Base-by-base conservation (phyloP, 192 early-diverging fungal genomes). In the Podila clonocystis region DNA sequence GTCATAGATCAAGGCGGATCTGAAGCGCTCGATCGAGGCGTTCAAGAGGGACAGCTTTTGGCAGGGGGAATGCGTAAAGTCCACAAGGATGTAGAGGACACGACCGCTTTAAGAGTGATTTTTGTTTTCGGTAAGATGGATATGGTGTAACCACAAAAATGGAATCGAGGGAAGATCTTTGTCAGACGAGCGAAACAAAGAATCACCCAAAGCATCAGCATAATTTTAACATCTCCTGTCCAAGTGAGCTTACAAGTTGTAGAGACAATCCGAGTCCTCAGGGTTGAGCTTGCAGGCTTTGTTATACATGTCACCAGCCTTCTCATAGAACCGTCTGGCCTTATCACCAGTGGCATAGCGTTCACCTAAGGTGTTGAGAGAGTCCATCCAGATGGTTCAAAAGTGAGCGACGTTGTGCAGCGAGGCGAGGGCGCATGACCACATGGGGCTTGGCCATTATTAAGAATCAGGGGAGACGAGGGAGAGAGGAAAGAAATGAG, bases 281-380 rank as follows among this genome's bases (percentile, higher is more conserved):
- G 77, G 67, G 29, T 90, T 88, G 29, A 91, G 79, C 8, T 73
- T 66, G 57, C 87, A 83, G 8, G 92, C 92, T 29, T 86, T 86
- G 52, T 71, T 83, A 71, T 94, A 94, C 78, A 89, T 85, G 62
- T 92, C 90, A 22, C 82, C 77, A 34, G 93, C 89, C 50, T 82
- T 85, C 67, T 92, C 90, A 65, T 93, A 95, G 58, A 88, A 91
- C 4, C 91, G 77, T 29, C 86, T 62, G 3, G 93, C 89, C 70
- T 94, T 94, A 24, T 88, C 88, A 3, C 91, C 91, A 52, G 84
- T 85, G 2, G 55, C 84, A 85, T 93, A 93, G 45, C 92, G 83
- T 69, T 94, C 92, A 12, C 93, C 93, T 78, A 72, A 26, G 41
- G 7, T 34, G 3, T n/a, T 38, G 62, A 26, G 65, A 45, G 20